Base-by-base conservation (phyloP, 2,329 filamentous ascomycete species). In the Mariannaea sp. region DNA sequence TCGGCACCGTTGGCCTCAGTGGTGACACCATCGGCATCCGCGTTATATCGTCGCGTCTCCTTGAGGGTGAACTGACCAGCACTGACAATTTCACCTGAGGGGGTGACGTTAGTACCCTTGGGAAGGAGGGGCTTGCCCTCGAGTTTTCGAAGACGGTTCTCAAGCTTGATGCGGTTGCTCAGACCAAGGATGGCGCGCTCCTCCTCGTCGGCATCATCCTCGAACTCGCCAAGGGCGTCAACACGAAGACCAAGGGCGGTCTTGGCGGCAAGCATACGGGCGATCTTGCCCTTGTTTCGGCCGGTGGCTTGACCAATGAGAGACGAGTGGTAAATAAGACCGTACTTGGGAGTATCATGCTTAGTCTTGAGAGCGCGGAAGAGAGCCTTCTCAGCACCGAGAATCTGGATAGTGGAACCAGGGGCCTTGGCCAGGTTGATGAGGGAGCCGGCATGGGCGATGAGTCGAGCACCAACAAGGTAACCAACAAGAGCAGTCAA, bases 231-330 rank as follows among this genome's bases (percentile, higher is more conserved):
- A 19, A 80, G 85, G 22, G 94, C 91, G 73, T 99, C 94, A 43
- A 96, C 89, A 76, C 94, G 92, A 42, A 97, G 81, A 80, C 92
- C 92, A 44, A 99, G 84, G 20, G 94, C 91, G 40, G 93, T 87
- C 81, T 97, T 97, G 64, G 93, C 89, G 42, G 94, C 89, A 57
- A 99, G 83, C 80, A 96, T 92, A 82, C 94, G 90, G 35, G 94
- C 94, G 70, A 99, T 96, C 82, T 99, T 99, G 67, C 94, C 94
- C 87, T 99, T 99, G 81, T 97, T 97, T 80, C 91, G 93, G 68
- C 94, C 94, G 16, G 90, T 96, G 24, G 94, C 94, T 78, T 99
- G 94, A 38, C 94, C 95, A 61, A 99, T 95, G 39, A 99, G 84
- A 22, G 90, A 94, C 42, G 90, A 89, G 75, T 96, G 89, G 77